Evolutionary conservation across 2,329 filamentous ascomycete species (phyloP), one percentile per base, ranked within the genome.

Genomic region (Colletotrichum cereale): DNA sequence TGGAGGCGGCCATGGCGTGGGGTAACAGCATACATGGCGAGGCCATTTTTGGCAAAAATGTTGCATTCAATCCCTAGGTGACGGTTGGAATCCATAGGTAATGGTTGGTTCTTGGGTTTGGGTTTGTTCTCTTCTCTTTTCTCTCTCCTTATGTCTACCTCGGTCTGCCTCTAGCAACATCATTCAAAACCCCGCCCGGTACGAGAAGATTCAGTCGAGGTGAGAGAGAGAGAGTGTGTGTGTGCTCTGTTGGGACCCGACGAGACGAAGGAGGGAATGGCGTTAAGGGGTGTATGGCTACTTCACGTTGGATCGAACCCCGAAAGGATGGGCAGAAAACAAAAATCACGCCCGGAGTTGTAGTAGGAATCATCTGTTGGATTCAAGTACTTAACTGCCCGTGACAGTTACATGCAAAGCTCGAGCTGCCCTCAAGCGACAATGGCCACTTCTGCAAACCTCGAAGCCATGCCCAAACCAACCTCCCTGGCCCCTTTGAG

Each of bases 11-110:
- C 16, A 11, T 62, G 60, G 47, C 44, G 3, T 62, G 60, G 60
- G 60, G 60, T 16, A 62, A 52, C 16, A 52, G 60, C 47, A 31
- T 38, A 21, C 18, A 62, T 21, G 60, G 60, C 60, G 36, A 52
- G 47, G 47, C 60, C 26, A 62, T 62, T n/a, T 62, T 62, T 11
- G 60, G 60, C 16, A 29, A 52, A 31, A 40, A 14, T 0, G 24
- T 62, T 21, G 34, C 14, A 10, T 62, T 62, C 16, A 10, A 50
- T 21, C 24, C 34, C 0, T 38, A 21, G 40, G 11, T 10, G 1
- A 6, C 40, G 31, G 31, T 2, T 21, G 16, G 14, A 12, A 5
- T 16, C 11, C n/a, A n/a, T n/a, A n/a, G n/a, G n/a, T n/a, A n/a
- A n/a, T n/a, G n/a, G n/a, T n/a, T n/a, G n/a, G n/a, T n/a, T n/a